Conservation (phyloP, 2,329 filamentous ascomycete genomes). For the Aspergillus costaricaensis region DNA sequence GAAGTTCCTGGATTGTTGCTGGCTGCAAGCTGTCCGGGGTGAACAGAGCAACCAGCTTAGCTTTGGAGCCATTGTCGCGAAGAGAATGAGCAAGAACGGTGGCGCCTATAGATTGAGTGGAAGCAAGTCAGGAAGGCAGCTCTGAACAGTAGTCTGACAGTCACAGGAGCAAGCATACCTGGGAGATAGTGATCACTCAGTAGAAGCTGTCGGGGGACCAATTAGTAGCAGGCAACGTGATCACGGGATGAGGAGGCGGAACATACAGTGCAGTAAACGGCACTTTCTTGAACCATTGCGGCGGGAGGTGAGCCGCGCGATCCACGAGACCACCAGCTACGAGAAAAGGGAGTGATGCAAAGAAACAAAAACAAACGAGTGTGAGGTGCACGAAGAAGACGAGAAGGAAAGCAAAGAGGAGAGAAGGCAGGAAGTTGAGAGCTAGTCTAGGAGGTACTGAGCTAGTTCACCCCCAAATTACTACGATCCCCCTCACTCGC, state of each 20-base stretch:
- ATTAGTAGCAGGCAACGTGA: conserved; percentile 7
- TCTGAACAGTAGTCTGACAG: neutral
- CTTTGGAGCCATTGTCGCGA: conserved; percentile 82
- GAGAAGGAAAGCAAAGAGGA: conserved; percentile 1
- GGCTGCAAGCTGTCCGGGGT: conserved; percentile 76
- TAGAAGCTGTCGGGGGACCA: conserved; percentile 66
- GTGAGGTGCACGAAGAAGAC: neutral
- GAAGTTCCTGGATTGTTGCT: conserved; percentile 75
- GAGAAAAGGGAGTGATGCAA: conserved; percentile 10
- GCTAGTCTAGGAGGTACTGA: neutral
- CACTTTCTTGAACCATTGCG: conserved; percentile 51
- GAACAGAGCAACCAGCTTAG: conserved; percentile 81
- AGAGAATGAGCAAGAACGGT: conserved; percentile 92
- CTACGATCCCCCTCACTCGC: conserved; percentile 16
- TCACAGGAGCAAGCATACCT: conserved; percentile 57
- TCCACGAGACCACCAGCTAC: neutral
- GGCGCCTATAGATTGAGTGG: conserved; percentile 62
- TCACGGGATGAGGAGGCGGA: conserved; percentile 7
- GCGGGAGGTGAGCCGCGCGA: conserved; percentile 1
- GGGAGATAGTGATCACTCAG: conserved; percentile 91
- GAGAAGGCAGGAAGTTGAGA: conserved; percentile 9
- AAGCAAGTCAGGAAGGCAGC: conserved; percentile 15
- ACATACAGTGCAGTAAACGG: conserved; percentile 68
- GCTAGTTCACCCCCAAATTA: neutral
- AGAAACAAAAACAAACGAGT: conserved; percentile 1